Evolutionary conservation across 2,329 filamentous ascomycete species (phyloP).

Genomic region (Calcarisporium arbuscula): DNA sequence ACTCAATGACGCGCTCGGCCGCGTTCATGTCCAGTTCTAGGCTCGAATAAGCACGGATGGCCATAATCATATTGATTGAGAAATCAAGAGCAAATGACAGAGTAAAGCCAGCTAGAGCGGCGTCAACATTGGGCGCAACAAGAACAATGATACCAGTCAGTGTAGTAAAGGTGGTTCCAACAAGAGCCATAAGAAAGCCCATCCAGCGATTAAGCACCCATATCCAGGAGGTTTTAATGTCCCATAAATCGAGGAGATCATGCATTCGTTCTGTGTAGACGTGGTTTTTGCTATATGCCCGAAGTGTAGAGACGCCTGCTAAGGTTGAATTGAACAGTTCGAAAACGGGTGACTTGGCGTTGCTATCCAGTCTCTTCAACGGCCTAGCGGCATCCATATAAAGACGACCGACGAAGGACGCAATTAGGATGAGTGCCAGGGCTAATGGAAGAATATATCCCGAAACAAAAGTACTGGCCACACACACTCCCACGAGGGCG

Average conservation of each 20-base stretch:
- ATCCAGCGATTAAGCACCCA: conserved; percentile 75
- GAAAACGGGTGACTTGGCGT: conserved; percentile 70
- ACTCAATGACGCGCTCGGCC: conserved; percentile 70
- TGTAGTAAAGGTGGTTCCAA: conserved; percentile 63
- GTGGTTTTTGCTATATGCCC: conserved; percentile 64
- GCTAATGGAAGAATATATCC: conserved; percentile 59
- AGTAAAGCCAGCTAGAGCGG: conserved; percentile 68
- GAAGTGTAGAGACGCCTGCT: conserved; percentile 66
- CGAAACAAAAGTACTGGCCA: conserved; percentile 63
- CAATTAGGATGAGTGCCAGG: conserved; percentile 48
- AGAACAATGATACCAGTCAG: conserved; percentile 61
- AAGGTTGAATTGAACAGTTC: conserved; percentile 72
- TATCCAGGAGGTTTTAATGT: conserved; percentile 58
- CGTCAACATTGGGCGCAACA: conserved; percentile 53
- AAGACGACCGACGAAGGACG: conserved; percentile 48
- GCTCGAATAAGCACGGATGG: conserved; percentile 61
- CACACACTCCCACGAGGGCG: conserved; percentile 57
- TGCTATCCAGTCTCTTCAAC: conserved; percentile 71
- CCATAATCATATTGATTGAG: conserved; percentile 56
- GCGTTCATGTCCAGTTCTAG: conserved; percentile 76
- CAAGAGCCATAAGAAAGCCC: conserved; percentile 61
- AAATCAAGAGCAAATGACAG: conserved; percentile 69
- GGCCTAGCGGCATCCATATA: conserved; percentile 70
- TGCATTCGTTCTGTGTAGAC: conserved; percentile 67
- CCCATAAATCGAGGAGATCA: conserved; percentile 60